A percentile compares a stretch with the other conserved stretches of the same genome.
phyloP scores from a whole-genome alignment of 306 rosid genomes.

The Gillenia trifoliata region DNA sequence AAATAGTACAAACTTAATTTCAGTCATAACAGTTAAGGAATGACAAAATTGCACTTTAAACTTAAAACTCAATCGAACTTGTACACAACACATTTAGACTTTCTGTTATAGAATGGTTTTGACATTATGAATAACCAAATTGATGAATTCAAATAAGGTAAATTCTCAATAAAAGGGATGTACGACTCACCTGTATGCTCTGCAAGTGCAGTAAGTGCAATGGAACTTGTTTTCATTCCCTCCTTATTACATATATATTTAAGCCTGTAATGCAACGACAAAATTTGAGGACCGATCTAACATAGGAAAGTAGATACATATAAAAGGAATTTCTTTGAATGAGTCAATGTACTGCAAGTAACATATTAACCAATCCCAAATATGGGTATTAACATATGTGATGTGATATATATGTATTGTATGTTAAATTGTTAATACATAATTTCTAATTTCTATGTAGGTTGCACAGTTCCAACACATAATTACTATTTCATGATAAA shows the following conservation, averaged over 20 bases:
- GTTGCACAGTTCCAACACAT: not conserved
- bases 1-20: not conserved
- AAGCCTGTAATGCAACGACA: slow-evolving; percentile 41
- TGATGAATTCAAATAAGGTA: not conserved
- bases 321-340: not conserved
- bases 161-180: not conserved
- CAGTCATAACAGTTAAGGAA: not conserved
- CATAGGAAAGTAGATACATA: not conserved
- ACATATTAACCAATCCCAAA: not conserved
- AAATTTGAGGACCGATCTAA: slow-evolving; percentile 7
- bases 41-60: not conserved
- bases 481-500: not conserved
- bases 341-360: not conserved
- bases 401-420: not conserved
- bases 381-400: not conserved
- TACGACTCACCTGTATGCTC: slow-evolving; percentile 67
- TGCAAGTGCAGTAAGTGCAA: slow-evolving; percentile 79
- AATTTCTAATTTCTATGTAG: not conserved
- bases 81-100: not conserved
- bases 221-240: slow-evolving; percentile 69
- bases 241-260: slow-evolving; percentile 90
- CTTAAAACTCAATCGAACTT: not conserved
- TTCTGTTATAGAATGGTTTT: not conserved
- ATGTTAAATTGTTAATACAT: not conserved
- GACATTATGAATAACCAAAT: not conserved